Conservation (phyloP, 192 early-diverging fungal species). For the Dissophora ornata region DNA sequence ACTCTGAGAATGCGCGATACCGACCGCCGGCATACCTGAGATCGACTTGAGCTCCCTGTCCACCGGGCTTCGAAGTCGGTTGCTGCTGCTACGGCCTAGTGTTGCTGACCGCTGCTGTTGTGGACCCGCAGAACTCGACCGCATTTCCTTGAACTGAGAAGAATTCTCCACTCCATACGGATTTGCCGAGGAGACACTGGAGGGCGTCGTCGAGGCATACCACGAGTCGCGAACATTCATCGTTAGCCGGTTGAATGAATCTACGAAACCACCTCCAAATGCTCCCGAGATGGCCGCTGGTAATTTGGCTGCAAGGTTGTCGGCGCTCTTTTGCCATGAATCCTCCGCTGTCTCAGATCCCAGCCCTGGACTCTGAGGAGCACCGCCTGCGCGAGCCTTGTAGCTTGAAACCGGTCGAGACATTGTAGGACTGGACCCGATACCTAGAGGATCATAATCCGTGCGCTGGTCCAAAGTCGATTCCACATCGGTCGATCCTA, state of each 20-base stretch:
- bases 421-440: not conserved
- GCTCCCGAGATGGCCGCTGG: constrained; percentile 44
- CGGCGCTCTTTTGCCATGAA: constrained; percentile 36
- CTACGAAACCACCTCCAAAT: constrained; percentile 31
- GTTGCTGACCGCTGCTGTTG: constrained; percentile 39
- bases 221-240: constrained; percentile 51
- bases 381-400: not conserved
- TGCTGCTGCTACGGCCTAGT: constrained; percentile 37
- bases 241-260: constrained; percentile 39
- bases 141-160: constrained; percentile 28
- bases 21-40: not conserved
- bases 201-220: constrained; percentile 26
- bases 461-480: not conserved
- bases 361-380: too few species aligned
- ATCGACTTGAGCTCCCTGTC: constrained; percentile 40
- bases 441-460: constrained; percentile 25
- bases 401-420: constrained; percentile 8
- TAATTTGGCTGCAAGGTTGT: constrained; percentile 32
- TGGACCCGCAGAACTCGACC: not conserved
- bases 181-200: not conserved
- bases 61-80: constrained; percentile 12
- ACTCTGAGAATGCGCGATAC: constrained; percentile 2
- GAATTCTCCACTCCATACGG: constrained; percentile 1
- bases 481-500: constrained; percentile 4
- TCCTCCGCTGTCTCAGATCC: constrained; percentile 10